Base-by-base conservation (phyloP, 371 early-diverging fungal genomes). In the Apophysomyces trapeziformis region DNA sequence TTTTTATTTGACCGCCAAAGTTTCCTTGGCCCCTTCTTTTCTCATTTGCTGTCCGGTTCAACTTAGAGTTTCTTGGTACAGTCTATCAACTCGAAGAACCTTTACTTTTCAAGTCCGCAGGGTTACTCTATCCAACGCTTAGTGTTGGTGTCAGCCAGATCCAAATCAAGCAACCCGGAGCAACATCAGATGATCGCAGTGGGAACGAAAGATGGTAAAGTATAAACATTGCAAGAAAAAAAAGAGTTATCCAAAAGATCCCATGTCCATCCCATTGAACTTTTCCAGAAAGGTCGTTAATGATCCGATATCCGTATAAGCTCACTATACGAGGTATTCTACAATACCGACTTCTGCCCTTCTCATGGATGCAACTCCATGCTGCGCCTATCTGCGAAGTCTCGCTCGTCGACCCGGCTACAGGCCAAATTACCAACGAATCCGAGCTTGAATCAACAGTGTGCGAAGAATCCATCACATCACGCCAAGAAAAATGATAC, bases 301-400 rank as follows among this genome's bases (percentile, higher is more conserved):
- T 90, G 37, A 72, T 88, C 58, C 77, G 83, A 39, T 80, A 86
- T 45, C 87, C 87, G 21, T 90, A 86, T 71, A 87, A 88, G 59
- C 65, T 90, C 61, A 90, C 88, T 0, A 68, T 90, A 2, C 83
- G 90, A 60, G 90, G 90, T 8, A 80, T 87, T 6, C 71, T 90
- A 32, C 83, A 85, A 64, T 90, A 90, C 62, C 81, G 77, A 6
- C 44, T 81, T 39, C 64, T 79, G 21, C 76, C 83, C n/a, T 65
- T 70, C 21, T 58, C 69, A 1, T 68, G 67, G 45, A 45, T 57
- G 14, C 66, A 67, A 41, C 56, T 69, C 0, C 68, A 77, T 60
- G 69, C 78, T 1, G 76, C 74, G 36, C 71, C 79, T 37, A 73
- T 85, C 1, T 85, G 85, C 50, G 73, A 77, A 64, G 70, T 78